Conservation (phyloP, 169 alveolate species). For the Cryptosporidium tyzzeri region DNA sequence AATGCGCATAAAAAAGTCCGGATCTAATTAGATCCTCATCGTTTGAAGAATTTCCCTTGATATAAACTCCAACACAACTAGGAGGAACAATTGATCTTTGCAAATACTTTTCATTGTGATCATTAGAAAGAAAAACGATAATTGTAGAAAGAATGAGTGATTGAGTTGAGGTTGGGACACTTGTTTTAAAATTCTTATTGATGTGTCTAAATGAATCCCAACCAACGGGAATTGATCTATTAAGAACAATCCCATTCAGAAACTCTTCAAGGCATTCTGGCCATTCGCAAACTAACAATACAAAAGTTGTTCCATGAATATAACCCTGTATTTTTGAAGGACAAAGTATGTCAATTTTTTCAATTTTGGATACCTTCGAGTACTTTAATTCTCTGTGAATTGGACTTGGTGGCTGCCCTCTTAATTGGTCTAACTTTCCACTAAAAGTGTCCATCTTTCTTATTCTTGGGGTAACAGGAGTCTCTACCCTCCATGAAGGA, state of each 20-base stretch:
- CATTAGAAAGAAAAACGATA: constrained; percentile 47
- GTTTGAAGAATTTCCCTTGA: constrained; percentile 46
- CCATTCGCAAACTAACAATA: constrained; percentile 71
- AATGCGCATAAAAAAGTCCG: constrained; percentile 68
- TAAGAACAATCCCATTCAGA: constrained; percentile 51
- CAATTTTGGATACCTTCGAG: constrained; percentile 43
- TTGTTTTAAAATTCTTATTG: constrained; percentile 5
- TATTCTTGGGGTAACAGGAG: constrained; percentile 59
- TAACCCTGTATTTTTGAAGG: constrained; percentile 75
- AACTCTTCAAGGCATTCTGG: constrained; percentile 68
- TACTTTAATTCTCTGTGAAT: constrained; percentile 34
- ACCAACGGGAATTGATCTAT: constrained; percentile 70
- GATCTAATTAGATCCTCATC: constrained; percentile 72
- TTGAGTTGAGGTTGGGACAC: constrained; percentile 49
- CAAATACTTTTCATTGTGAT: constrained; percentile 30
- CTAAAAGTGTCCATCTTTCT: constrained; percentile 15
- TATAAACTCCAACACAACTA: constrained; percentile 49
- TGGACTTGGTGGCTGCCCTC: constrained; percentile 72
- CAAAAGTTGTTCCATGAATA: constrained; percentile 71
- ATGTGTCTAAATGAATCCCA: constrained; percentile 64
- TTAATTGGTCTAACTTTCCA: constrained; percentile 4
- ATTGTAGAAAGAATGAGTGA: constrained; percentile 63
- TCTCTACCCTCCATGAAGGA: constrained; percentile 73
- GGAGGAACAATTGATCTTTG: constrained; percentile 64
- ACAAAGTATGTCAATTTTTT: constrained; percentile 44